A percentile compares a stretch with the other conserved stretches of the same genome.
phyloP scores from a whole-genome alignment of 768 basidiomycete species.

The Wakefieldia striispora region DNA sequence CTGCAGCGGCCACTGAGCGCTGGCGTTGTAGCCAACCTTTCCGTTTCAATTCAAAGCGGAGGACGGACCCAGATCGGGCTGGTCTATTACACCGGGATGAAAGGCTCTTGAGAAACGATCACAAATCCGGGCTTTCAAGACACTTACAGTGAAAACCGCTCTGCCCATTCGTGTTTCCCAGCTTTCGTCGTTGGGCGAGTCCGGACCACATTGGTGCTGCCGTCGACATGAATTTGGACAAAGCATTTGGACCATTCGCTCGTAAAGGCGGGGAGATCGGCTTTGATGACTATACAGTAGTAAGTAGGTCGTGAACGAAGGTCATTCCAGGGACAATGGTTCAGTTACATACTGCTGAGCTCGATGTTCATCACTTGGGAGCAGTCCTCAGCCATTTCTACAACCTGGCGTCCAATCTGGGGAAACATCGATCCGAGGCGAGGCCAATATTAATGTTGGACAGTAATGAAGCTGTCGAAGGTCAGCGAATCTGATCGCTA shows the following conservation, averaged over 20 bases:
- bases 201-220: slow-evolving; percentile 5
- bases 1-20: slow-evolving; percentile 14
- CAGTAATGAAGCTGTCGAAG: not conserved
- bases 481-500: not conserved
- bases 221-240: slow-evolving; percentile 19
- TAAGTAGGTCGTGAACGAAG: not conserved
- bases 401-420: not conserved
- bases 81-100: slow-evolving; percentile 5
- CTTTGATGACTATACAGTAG: slow-evolving; percentile 22
- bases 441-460: no score
- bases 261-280: slow-evolving; percentile 19
- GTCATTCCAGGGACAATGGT: not conserved
- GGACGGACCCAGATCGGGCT: slow-evolving; percentile 11
- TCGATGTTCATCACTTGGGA: slow-evolving; percentile 28
- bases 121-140: not conserved
- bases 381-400: not conserved
- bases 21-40: slow-evolving; percentile 12
- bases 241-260: slow-evolving; percentile 25
- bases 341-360: slow-evolving; percentile 13
- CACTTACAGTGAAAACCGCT: slow-evolving; percentile 23
- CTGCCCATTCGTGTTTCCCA: slow-evolving; percentile 20
- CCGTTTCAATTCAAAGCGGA: slow-evolving; percentile 27
- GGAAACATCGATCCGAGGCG: not conserved
- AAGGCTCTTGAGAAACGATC: not conserved
- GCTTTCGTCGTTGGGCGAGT: slow-evolving; percentile 18